Evolutionary conservation across 2,329 filamentous ascomycete species (phyloP).

Genomic region (Colletotrichum sp.): DNA sequence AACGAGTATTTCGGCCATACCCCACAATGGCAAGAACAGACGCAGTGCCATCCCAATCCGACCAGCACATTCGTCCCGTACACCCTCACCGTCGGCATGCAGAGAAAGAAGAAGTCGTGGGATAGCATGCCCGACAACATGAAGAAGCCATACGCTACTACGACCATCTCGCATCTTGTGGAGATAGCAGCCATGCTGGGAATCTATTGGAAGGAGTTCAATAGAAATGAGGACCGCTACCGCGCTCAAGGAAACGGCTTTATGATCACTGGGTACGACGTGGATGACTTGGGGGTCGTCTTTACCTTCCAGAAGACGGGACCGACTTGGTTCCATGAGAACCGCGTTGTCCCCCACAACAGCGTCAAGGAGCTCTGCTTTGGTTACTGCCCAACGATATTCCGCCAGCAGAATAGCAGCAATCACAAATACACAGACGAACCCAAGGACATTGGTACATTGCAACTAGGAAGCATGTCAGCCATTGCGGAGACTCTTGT

Average conservation of each 20-base stretch:
- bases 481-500: conserved; percentile 41
- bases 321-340: conserved; percentile 36
- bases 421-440: conserved; percentile 24
- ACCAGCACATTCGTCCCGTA: background rate
- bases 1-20: conserved; percentile 4
- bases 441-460: conserved; percentile 24
- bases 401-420: conserved; percentile 17
- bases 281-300: conserved; percentile 41
- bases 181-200: conserved; percentile 41
- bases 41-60: background rate
- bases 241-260: conserved; percentile 42
- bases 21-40: background rate
- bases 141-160: conserved; percentile 38
- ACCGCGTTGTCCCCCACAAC: conserved; percentile 39
- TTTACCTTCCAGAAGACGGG: conserved; percentile 44
- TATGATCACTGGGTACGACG: conserved; percentile 33
- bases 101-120: conserved; percentile 18
- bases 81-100: conserved; percentile 9
- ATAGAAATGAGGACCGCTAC: conserved; percentile 38
- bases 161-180: conserved; percentile 38
- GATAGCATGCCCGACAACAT: conserved; percentile 16
- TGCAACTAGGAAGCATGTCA: conserved; percentile 21
- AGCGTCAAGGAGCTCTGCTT: conserved; percentile 45
- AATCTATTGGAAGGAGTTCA: conserved; percentile 47
- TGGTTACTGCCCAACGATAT: conserved; percentile 45